Conservation (phyloP, 2,329 filamentous ascomycete genomes). For the Pyrenophora tritici-repentis region DNA sequence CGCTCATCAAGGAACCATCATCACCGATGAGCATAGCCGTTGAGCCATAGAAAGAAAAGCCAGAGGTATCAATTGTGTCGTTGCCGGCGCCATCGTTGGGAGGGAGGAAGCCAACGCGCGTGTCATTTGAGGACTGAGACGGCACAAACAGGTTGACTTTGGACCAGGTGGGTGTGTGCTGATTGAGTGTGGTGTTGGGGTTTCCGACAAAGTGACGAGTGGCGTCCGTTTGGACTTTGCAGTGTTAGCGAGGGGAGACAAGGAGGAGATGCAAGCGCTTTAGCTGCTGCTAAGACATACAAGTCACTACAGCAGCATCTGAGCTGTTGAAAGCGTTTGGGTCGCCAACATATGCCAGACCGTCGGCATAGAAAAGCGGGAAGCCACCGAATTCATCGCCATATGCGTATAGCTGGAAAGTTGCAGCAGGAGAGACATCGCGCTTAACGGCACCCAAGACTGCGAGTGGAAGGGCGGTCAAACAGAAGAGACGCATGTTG, state of each 20-base stretch:
- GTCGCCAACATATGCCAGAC: conserved; percentile 4
- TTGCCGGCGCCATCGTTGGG: neutral
- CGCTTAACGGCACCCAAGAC: conserved; percentile 2
- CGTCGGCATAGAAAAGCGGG: conserved; percentile 19
- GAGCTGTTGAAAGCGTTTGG: neutral
- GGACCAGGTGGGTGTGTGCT: neutral
- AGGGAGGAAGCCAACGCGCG: conserved; percentile 2
- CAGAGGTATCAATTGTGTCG: neutral
- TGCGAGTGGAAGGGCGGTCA: neutral
- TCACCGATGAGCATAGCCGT: neutral
- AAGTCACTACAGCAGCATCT: conserved; percentile 2
- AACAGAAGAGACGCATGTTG: neutral
- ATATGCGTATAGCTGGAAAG: conserved; percentile 25
- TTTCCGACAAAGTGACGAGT: neutral
- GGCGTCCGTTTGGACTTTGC: neutral
- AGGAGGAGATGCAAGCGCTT: too few species aligned
- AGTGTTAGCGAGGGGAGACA: neutral
- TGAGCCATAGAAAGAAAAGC: conserved; percentile 1
- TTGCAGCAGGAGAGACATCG: neutral
- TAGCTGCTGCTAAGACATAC: neutral
- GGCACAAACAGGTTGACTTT: neutral
- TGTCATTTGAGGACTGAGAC: neutral
- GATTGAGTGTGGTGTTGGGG: neutral
- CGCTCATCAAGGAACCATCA: neutral
- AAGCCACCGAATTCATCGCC: conserved; percentile 18